Conservation (phyloP, 257 asterid species). For the Solanum rostratum region DNA sequence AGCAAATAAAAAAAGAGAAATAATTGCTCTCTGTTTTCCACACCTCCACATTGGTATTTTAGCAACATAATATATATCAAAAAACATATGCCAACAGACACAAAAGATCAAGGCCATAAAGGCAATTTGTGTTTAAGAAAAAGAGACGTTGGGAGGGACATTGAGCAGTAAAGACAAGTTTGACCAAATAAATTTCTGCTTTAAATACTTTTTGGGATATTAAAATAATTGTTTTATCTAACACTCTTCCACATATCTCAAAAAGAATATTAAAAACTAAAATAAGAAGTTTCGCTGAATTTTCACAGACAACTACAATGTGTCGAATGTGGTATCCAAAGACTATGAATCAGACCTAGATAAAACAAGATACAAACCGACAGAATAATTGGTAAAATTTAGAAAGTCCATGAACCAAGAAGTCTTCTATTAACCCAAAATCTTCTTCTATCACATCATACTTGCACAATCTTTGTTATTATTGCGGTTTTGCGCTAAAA, state of each 20-base stretch:
- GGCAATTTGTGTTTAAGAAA: neutral
- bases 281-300: too few species aligned
- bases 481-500: neutral
- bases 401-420: neutral
- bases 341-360: neutral
- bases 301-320: neutral
- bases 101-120: neutral
- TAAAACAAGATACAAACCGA: neutral
- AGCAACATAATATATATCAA: neutral
- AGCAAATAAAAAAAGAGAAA: neutral
- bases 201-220: neutral
- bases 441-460: neutral
- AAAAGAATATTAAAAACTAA: too few species aligned
- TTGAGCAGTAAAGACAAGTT: neutral
- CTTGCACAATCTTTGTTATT: neutral
- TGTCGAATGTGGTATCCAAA: too few species aligned
- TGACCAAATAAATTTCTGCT: neutral
- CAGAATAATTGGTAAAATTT: neutral
- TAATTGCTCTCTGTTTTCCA: neutral
- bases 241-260: neutral
- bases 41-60: neutral
- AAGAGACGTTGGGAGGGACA: neutral
- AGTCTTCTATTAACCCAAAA: neutral
- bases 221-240: neutral
- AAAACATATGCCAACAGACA: neutral